Evolutionary conservation across 1,284 basidiomycete species (phyloP).

Genomic region (Malassezia arunalokei): DNA sequence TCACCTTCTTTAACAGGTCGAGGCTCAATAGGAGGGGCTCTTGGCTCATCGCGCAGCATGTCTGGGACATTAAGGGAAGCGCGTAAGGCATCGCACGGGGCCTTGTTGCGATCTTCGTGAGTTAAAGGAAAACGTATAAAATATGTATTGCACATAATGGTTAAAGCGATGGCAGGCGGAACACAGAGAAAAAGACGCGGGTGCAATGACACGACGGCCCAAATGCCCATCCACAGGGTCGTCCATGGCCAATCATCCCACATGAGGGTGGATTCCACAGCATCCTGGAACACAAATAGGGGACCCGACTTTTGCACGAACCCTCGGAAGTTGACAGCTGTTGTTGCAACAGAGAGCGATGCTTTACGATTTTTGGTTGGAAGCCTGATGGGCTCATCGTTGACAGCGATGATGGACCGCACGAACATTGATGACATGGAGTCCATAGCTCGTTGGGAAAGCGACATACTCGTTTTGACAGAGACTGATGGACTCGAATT

Average conservation of each 20-base stretch:
- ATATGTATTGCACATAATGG: constrained; percentile 25
- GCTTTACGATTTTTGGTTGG: constrained; percentile 39
- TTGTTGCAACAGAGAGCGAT: constrained; percentile 35
- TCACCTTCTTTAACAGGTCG: constrained; percentile 40
- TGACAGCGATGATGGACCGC: constrained; percentile 30
- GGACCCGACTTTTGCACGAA: constrained; percentile 44
- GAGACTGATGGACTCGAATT: background rate
- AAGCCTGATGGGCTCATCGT: constrained; percentile 29
- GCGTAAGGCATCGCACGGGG: constrained; percentile 16
- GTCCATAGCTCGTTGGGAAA: constrained; percentile 23
- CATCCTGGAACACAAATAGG: constrained; percentile 44
- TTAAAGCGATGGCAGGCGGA: constrained; percentile 30
- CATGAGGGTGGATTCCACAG: constrained; percentile 37
- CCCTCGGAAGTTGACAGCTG: constrained; percentile 41
- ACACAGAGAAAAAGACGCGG: constrained; percentile 34
- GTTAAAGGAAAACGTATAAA: constrained; percentile 20
- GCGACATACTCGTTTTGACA: background rate
- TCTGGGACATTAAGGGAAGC: constrained; percentile 7
- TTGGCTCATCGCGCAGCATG: constrained; percentile 18
- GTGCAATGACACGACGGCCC: constrained; percentile 35
- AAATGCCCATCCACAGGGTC: constrained; percentile 43
- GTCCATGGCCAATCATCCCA: constrained; percentile 45
- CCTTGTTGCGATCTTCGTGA: constrained; percentile 16
- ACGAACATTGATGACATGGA: constrained; percentile 28
- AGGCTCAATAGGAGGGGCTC: constrained; percentile 28